Conservation (phyloP, 805 yeast species). For the Nakazawaea ishiwadae region DNA sequence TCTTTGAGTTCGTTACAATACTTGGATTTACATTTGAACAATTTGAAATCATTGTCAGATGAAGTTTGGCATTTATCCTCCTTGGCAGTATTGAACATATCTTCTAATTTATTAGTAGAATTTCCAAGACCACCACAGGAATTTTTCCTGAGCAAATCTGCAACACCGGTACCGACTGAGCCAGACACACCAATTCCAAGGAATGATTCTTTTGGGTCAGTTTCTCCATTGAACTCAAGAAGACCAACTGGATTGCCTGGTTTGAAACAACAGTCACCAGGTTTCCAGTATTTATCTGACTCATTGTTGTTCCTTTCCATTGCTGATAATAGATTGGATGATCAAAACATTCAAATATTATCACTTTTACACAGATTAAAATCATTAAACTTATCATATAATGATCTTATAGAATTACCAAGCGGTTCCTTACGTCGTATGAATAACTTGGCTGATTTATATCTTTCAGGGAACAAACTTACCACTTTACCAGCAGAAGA, state of each 20-base stretch:
- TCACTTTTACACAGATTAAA: slow-evolving; percentile 54
- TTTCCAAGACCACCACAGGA: slow-evolving; percentile 50
- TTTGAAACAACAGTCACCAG: neutral
- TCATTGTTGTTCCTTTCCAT: slow-evolving; percentile 52
- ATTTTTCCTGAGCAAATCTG: slow-evolving; percentile 12
- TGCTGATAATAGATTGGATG: slow-evolving; percentile 81
- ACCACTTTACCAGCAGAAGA: slow-evolving; percentile 83
- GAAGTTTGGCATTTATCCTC: slow-evolving; percentile 61
- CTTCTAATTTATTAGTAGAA: slow-evolving; percentile 63
- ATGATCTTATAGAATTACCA: slow-evolving; percentile 80
- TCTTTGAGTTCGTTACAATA: slow-evolving; percentile 52
- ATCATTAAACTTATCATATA: slow-evolving; percentile 73
- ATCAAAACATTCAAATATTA: slow-evolving; percentile 68
- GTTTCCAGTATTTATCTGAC: slow-evolving; percentile 10
- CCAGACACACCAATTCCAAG: slow-evolving; percentile 13
- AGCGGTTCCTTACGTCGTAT: slow-evolving; percentile 60
- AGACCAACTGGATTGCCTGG: slow-evolving; percentile 9
- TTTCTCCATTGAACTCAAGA: slow-evolving; percentile 17
- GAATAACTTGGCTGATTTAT: slow-evolving; percentile 55
- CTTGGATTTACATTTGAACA: slow-evolving; percentile 82
- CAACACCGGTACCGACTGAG: slow-evolving; percentile 4
- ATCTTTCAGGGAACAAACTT: slow-evolving; percentile 78
- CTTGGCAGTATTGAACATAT: slow-evolving; percentile 57
- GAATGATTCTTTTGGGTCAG: slow-evolving; percentile 5
- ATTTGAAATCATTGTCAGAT: slow-evolving; percentile 62